Evolutionary conservation across 176 grass and related monocot genomes (phyloP).

Genomic region (Elymus sibiricus): DNA sequence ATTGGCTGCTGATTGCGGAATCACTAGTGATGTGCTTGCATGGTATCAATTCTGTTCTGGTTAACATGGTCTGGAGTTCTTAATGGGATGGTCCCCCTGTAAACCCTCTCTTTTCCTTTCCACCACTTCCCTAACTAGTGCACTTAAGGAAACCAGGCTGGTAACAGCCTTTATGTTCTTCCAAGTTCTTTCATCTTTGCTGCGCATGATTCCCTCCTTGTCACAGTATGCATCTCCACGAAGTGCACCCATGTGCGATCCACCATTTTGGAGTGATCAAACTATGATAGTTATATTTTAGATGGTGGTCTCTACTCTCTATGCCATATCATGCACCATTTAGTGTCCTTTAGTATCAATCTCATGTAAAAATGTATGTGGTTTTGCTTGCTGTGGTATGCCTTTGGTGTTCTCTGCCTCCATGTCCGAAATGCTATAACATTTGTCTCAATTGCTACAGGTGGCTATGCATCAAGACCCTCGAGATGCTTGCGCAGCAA

Average conservation of each 20-base stretch:
- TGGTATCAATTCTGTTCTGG: constrained; percentile 22
- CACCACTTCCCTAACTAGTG: background rate
- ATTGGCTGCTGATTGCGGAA: constrained; percentile 13
- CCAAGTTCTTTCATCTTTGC: constrained; percentile 12
- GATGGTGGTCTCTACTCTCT: background rate
- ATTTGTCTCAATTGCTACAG: constrained; percentile 45
- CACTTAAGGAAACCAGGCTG: constrained; percentile 22
- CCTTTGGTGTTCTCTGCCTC: constrained; percentile 8
- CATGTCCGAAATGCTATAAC: background rate
- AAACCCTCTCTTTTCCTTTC: constrained; percentile 19
- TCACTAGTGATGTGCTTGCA: constrained; percentile 2
- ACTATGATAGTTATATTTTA: background rate
- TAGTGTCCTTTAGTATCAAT: background rate
- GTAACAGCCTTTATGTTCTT: constrained; percentile 22
- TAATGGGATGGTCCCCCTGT: constrained; percentile 22
- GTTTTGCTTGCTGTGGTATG: constrained; percentile 18
- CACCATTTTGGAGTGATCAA: background rate
- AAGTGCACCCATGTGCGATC: background rate
- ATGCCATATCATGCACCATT: background rate
- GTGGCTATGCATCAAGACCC: constrained; percentile 77
- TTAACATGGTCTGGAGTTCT: constrained; percentile 5
- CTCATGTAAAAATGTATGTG: background rate
- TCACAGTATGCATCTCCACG: background rate
- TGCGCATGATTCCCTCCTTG: background rate
- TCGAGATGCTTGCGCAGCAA: constrained; percentile 84